Percentiles rank a stretch among this genome's conserved stretches.
These are phyloP conservation scores for Alternaria sp. DNA, from an alignment of 2,329 filamentous ascomycete genomes.

Conservation along the genomic window DNA sequence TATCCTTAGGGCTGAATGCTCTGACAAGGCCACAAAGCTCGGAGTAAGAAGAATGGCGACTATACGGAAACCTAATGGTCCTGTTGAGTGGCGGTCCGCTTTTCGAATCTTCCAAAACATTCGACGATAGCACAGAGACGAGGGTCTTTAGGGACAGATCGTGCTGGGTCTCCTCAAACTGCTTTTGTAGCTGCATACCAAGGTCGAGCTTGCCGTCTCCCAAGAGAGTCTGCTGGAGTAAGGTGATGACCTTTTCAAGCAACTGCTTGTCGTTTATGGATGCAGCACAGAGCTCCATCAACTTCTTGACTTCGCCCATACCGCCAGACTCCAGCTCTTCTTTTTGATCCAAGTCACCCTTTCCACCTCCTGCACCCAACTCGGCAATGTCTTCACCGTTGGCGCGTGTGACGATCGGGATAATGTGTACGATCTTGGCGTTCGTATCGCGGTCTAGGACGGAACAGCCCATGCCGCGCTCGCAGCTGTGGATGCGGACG, in stretches of 20 bases:
- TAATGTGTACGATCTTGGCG: conserved; percentile 71
- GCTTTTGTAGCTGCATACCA: conserved; percentile 32
- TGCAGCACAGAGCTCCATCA: conserved; percentile 59
- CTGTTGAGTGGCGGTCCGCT: conserved; percentile 11
- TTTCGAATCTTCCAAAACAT: conserved; percentile 7
- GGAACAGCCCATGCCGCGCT: conserved; percentile 70
- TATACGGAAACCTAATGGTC: conserved; percentile 74
- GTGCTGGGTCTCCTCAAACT: conserved; percentile 27
- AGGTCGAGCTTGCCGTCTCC: conserved; percentile 32
- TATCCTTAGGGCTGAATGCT: conserved; percentile 73
- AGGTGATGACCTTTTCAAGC: conserved; percentile 42
- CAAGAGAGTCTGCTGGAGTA: conserved; percentile 38
- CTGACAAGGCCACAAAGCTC: conserved; percentile 76
- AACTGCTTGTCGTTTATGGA: conserved; percentile 46
- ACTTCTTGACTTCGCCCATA: conserved; percentile 54
- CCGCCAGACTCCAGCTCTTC: conserved; percentile 69
- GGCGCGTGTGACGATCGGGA: conserved; percentile 74
- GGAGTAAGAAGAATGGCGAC: conserved; percentile 83
- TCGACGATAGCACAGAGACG: conserved; percentile 35
- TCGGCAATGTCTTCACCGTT: conserved; percentile 72
- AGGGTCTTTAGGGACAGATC: conserved; percentile 41
- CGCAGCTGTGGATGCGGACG: conserved; percentile 83
- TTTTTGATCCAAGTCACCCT: conserved; percentile 72
- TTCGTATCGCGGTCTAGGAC: conserved; percentile 55
- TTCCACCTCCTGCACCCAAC: conserved; percentile 78